Evolutionary conservation across 768 basidiomycete genomes (phyloP), one percentile per base, ranked within the genome.

Genomic region (Pleurotus platypus): DNA sequence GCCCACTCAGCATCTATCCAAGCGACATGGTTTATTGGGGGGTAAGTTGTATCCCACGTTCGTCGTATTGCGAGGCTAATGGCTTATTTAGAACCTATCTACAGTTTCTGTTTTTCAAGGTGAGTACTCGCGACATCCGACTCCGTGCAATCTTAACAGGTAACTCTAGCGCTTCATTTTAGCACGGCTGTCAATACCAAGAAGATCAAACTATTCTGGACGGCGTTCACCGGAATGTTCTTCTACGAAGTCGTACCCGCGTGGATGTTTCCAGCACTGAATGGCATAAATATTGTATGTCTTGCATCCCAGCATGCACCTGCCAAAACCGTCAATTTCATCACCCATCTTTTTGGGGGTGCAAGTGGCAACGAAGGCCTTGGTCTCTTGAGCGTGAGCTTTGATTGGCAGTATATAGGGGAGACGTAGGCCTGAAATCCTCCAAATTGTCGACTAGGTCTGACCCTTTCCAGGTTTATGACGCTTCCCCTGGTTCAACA

Each of bases 381-480:
- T 39, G 86, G 87, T 0, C 62, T 88, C 24, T 57, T 84, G 40
- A 80, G 78, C 37, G 57, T 89, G 45, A 81, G 81, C 16, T 78
- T 88, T 45, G 86, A 88, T 61, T 89, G 84, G 84, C 82, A 84
- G 60, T 84, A 84, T 61, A 82, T 85, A 58, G 78, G 78, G 1
- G 81, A 81, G 13, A 42, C 35, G 72, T 76, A 63, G 15, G 69
- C 45, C 11, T 38, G 13, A 13, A 22, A 59, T 46, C 3, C 13
- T 46, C 20, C n/a, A 2, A 13, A 11, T 15, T 37, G 6, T 35
- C 50, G 2, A 30, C 16, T 13, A 27, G 3, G 1, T 15, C 46
- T 22, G n/a, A 22, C 51, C 48, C 18, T 30, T 62, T 63, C n/a
- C 11, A 76, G 75, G n/a, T 79, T 64, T 56, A 78, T 82, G 81